Evolutionary conservation across 371 early-diverging fungal genomes (phyloP).

Genomic region (Coemansia sp.): DNA sequence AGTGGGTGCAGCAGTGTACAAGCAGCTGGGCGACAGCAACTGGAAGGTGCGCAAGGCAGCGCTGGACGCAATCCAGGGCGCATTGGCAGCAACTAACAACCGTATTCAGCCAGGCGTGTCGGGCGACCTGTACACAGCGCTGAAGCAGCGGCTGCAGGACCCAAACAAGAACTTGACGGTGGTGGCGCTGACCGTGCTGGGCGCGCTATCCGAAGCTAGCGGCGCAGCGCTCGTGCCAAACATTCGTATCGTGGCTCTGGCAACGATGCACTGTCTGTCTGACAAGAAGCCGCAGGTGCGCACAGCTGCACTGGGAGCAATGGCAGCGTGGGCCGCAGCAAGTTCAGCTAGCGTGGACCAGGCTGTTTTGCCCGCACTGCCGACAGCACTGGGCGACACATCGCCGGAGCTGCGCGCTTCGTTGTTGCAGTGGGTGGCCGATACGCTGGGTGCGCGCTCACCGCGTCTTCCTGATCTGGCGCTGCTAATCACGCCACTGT

Average conservation of each 20-base stretch:
- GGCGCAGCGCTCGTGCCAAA: constrained; percentile 80
- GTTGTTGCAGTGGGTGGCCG: constrained; percentile 72
- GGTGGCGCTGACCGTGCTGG: constrained; percentile 70
- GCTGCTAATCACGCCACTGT: constrained; percentile 63
- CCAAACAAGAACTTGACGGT: constrained; percentile 86
- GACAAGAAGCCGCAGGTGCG: constrained; percentile 91
- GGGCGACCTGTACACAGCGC: constrained; percentile 73
- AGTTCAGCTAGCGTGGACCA: constrained; percentile 60
- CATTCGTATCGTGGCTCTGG: constrained; percentile 60
- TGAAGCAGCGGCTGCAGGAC: constrained; percentile 82
- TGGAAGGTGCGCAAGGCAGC: constrained; percentile 96
- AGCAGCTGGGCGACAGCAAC: constrained; percentile 74
- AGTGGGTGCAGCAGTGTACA: constrained; percentile 55
- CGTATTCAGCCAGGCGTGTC: constrained; percentile 71
- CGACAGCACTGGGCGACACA: constrained; percentile 68
- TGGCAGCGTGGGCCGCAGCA: constrained; percentile 68
- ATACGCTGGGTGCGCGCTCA: constrained; percentile 51
- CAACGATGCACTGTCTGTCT: constrained; percentile 67
- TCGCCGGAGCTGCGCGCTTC: constrained; percentile 84
- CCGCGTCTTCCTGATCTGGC: constrained; percentile 59
- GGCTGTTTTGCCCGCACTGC: constrained; percentile 61
- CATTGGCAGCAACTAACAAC: constrained; percentile 75
- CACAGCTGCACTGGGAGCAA: constrained; percentile 66
- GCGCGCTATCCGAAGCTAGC: constrained; percentile 71
- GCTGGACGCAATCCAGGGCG: constrained; percentile 73